Base-by-base conservation (phyloP, 1,284 basidiomycete genomes). In the Tylopilus orsonianus region DNA sequence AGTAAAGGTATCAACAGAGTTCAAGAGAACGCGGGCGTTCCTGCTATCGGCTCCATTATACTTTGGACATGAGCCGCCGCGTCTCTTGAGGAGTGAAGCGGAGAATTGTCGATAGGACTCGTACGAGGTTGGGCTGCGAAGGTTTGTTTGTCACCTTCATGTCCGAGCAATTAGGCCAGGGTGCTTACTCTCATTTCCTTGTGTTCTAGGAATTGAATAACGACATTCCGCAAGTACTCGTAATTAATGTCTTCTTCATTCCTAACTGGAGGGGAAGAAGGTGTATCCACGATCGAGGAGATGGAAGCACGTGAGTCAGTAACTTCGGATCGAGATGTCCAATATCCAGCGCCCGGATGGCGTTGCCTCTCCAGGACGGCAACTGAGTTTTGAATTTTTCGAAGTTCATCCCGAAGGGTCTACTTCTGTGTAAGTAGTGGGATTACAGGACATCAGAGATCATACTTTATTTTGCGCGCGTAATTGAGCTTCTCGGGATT, bases 21-120 rank as follows among this genome's bases (percentile, higher is more conserved):
- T 13, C 22, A 5, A 42, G 24, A 23, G 24, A 29, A n/a, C 12
- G 8, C 14, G 18, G 24, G 10, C 14, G 18, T 27, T 9, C 10
- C 39, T 45, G 48, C 26, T 44, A 49, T 59, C 30, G 41, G 24
- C 16, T 22, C 20, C 18, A 12, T 67, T 70, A 81, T 40, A 86
- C 79, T 65, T 90, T 91, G 4, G 90, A 85, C 54, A 90, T 79
- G 34, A 97, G 74, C 45, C 93, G 74, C 33, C 94, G 75, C 9
- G 93, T 90, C 65, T 97, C 94, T 60, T 95, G 90, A 2, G 94
- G 94, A 2, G 94, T 97, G 61, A 97, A 97, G 44, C 83, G 87
- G 36, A 97, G 69, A 41, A 97, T 94, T 36, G 92, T 93, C 1
- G 91, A 92, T 38, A 97, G 69, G 2, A 97, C 93, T 50, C 87